Conservation (phyloP, 192 early-diverging fungal genomes). For the Lobosporangium transversale region DNA sequence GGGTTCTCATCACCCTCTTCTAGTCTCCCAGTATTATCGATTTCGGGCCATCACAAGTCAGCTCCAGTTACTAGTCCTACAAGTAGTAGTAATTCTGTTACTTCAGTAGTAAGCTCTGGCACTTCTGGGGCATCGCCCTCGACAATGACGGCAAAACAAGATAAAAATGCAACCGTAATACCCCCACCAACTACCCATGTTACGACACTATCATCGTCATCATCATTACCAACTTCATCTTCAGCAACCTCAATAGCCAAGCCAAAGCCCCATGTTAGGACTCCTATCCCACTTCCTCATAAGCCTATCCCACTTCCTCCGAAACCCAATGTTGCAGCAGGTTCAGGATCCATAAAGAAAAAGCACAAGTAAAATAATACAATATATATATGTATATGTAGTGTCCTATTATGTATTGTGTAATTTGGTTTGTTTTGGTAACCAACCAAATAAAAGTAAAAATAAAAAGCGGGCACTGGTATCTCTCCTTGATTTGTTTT, state of each 20-base stretch:
- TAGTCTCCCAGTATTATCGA: conserved; percentile 6
- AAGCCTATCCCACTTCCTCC: conserved; percentile 39
- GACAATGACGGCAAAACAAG: neutral
- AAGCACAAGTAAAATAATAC: conserved; percentile 25
- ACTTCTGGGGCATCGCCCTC: neutral
- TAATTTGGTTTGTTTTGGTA: no score
- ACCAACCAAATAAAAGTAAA: no score
- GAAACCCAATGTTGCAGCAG: conserved; percentile 3
- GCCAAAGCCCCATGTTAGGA: conserved; percentile 7
- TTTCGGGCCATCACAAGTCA: neutral
- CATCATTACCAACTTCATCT: neutral
- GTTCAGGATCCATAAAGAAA: conserved; percentile 24
- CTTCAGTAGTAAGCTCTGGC: neutral
- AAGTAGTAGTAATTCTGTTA: neutral
- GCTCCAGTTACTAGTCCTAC: conserved; percentile 4
- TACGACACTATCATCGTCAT: neutral
- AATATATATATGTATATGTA: no score
- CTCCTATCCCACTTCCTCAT: conserved; percentile 40
- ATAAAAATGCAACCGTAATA: neutral
- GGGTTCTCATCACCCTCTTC: conserved; percentile 14
- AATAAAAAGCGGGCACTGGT: no score
- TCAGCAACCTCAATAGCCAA: conserved; percentile 3
- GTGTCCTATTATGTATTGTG: no score
- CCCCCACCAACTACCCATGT: conserved; percentile 2
- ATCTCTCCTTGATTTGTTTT: no score